Percentiles rank a stretch among this genome's conserved stretches.
These are phyloP conservation scores for Torrubiellomyces zombiae DNA, from an alignment of 2,329 filamentous ascomycete genomes.

Conservation along the genomic window DNA sequence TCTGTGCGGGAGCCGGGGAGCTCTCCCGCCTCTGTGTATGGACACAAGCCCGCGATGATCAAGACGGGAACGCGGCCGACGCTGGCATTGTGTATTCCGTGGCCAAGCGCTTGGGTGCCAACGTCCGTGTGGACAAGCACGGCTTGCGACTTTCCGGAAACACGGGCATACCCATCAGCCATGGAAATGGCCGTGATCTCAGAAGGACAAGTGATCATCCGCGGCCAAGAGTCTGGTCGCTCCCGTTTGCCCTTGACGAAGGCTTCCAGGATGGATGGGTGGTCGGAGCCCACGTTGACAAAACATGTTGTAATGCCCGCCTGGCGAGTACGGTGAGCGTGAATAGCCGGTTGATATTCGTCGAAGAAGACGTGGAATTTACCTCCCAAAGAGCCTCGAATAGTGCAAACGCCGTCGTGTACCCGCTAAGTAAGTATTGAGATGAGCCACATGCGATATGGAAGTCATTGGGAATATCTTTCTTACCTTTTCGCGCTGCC, in stretches of 20 bases:
- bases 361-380: neutral
- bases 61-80: conserved; percentile 54
- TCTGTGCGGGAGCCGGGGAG: conserved; percentile 55
- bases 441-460: too few species aligned
- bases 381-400: conserved; percentile 1
- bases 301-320: conserved; percentile 1
- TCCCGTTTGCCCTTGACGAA: conserved; percentile 1
- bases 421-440: too few species aligned
- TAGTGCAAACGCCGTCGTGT: conserved; percentile 1
- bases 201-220: conserved; percentile 1
- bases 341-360: neutral
- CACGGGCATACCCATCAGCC: conserved; percentile 63
- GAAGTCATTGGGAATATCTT: too few species aligned
- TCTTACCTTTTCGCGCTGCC: too few species aligned
- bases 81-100: conserved; percentile 59
- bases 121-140: conserved; percentile 71
- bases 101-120: conserved; percentile 56
- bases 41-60: conserved; percentile 58
- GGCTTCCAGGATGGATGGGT: neutral
- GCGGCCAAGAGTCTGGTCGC: neutral
- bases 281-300: conserved; percentile 1
- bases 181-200: conserved; percentile 31
- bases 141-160: conserved; percentile 56
- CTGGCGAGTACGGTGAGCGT: neutral
- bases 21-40: conserved; percentile 58